Evolutionary conservation across 306 rosid species (phyloP).

Genomic region (Cotoneaster glaucophyllus): DNA sequence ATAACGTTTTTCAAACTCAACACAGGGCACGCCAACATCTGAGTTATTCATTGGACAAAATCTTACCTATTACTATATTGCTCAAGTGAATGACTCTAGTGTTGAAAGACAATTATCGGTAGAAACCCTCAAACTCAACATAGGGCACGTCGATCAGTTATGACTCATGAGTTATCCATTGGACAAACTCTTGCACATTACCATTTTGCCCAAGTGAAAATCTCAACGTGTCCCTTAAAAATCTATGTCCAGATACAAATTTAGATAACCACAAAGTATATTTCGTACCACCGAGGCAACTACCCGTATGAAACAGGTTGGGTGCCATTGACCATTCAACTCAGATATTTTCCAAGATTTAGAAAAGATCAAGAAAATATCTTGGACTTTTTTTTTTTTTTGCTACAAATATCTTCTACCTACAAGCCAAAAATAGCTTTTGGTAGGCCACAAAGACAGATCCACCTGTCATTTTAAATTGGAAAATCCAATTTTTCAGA

Average conservation of each 20-base stretch:
- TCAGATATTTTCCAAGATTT: neutral
- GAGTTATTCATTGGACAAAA: no score
- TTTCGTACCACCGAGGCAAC: neutral
- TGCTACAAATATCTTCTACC: neutral
- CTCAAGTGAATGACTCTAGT: rapidly evolving
- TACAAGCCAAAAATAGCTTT: neutral
- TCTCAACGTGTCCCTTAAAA: neutral
- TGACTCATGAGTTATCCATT: no score
- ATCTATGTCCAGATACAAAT: neutral
- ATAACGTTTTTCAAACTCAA: neutral
- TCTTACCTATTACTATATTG: no score
- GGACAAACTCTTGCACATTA: neutral
- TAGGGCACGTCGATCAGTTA: neutral
- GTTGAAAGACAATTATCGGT: no score
- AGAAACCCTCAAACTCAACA: neutral
- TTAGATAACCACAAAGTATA: neutral
- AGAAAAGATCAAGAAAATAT: neutral
- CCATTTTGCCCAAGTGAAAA: neutral
- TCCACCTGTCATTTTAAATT: neutral
- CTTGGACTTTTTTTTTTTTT: neutral
- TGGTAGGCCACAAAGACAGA: neutral
- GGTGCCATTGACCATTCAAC: neutral
- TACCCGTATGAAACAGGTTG: neutral
- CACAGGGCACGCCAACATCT: no score
- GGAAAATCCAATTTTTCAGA: neutral